Percentiles rank a stretch among this genome's conserved stretches.
Evolutionary conservation across 2,329 filamentous ascomycete species (phyloP).

Genomic region (Penicillium capsulatum): DNA sequence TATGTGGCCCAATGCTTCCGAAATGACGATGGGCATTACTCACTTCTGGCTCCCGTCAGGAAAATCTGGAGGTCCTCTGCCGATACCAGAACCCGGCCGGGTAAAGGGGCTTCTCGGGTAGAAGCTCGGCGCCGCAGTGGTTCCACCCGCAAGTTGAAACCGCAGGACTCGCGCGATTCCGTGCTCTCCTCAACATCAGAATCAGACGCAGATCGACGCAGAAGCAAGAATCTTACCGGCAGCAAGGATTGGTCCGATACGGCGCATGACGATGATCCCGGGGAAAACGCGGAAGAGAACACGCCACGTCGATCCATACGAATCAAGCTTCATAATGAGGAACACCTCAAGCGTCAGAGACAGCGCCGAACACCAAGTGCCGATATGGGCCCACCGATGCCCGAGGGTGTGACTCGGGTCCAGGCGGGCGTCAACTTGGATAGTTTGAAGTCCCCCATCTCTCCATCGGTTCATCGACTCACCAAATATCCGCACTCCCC

Average conservation of each 20-base stretch:
- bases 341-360: conserved; percentile 65
- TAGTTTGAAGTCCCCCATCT: conserved; percentile 89
- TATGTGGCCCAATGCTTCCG: conserved; percentile 82
- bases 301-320: conserved; percentile 75
- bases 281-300: conserved; percentile 55
- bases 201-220: conserved; percentile 47
- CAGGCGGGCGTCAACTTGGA: conserved; percentile 61
- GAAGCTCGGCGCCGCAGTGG: conserved; percentile 29
- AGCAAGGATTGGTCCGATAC: conserved; percentile 26
- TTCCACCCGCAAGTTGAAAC: conserved; percentile 30
- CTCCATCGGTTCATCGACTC: conserved; percentile 64
- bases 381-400: conserved; percentile 27
- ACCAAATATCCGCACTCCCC: conserved; percentile 89
- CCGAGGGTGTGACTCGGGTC: conserved; percentile 21
- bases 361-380: conserved; percentile 33
- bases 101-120: conserved; percentile 22
- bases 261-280: conserved; percentile 24
- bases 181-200: conserved; percentile 53
- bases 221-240: conserved; percentile 18
- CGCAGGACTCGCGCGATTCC: conserved; percentile 38
- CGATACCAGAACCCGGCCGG: conserved; percentile 17
- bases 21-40: conserved; percentile 73
- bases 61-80: conserved; percentile 49
- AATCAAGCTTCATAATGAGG: conserved; percentile 84
- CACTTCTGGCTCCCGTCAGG: conserved; percentile 68